Base-by-base conservation (phyloP, 306 rosid species). In the Begonia loranthoides region DNA sequence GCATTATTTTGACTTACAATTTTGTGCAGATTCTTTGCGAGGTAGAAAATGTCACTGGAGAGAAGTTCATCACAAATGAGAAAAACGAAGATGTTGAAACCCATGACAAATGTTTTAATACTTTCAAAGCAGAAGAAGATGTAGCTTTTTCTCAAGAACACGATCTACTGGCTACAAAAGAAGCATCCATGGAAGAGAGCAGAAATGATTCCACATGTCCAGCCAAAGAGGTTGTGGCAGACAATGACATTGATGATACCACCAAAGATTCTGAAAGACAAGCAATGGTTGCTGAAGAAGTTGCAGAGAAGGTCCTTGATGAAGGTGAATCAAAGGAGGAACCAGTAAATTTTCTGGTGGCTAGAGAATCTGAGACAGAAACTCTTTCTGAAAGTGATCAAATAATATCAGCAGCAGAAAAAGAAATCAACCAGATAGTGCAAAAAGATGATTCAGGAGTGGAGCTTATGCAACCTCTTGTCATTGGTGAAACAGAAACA, bases 71-170 rank as follows among this genome's bases (percentile, higher is more conserved):
- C 55, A 38, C 16, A 59, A 21, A 11, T 43, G 21, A 73, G 46
- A 45, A 33, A 54, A 56, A 36, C 16, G 45, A 50, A 19, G 21
- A 52, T 15, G 15, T 28, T 10, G 61, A 70, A 53, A 41, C 17
- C 34, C 52, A 39, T 15, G 53, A 62, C 22, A 34, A 61, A n/a
- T 9, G 13, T 38, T 9, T 33, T 39, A 52, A 21, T 44, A 24
- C 53, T 22, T 65, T 55, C 49, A 17, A n/a, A 34, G 45, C 40
- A 49, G 52, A 40, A 56, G 55, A 45, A 28, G 79, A 61, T 17
- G 66, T 54, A 58, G 55, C 24, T 17, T 9, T 38, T 39, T 41
- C 41, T 41, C 50, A 63, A 10, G 15, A 43, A 43, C n/a, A 43
- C 1, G 47, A 43, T 43, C 5, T 43, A 11, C 15, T 43, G 47